phyloP scores from a whole-genome alignment of 2,329 filamentous ascomycete species.

The Rachicladosporium sp. region DNA sequence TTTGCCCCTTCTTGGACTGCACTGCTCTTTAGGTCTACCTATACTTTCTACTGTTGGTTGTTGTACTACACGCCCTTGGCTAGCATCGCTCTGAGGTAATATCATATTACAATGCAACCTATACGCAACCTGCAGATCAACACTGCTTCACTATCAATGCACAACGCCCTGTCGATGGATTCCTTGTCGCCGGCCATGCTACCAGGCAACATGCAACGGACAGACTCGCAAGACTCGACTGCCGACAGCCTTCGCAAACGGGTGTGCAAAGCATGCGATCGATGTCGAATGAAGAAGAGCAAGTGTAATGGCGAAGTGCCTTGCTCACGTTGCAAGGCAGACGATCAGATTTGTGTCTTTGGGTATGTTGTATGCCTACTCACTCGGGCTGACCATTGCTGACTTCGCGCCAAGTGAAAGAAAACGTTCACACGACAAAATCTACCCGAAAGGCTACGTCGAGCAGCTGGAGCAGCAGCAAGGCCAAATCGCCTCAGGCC shows the following conservation, averaged over 20 bases:
- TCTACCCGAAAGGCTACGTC: conserved; percentile 56
- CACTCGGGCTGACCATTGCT: conserved; percentile 1
- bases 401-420: conserved; percentile 30
- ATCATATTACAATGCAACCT: no score
- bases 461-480: conserved; percentile 58
- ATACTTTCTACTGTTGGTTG: no score
- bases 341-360: conserved; percentile 54
- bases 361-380: conserved; percentile 25
- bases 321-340: conserved; percentile 49
- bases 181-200: conserved; percentile 6
- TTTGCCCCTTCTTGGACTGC: no score
- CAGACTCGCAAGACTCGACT: conserved; percentile 15
- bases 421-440: conserved; percentile 55
- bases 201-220: conserved; percentile 14
- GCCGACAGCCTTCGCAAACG: conserved; percentile 37
- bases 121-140: no score
- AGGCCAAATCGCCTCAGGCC: conserved; percentile 46
- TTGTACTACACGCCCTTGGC: no score
- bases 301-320: conserved; percentile 54
- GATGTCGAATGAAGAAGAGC: conserved; percentile 54
- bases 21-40: no score
- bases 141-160: no score
- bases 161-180: no score
- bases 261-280: conserved; percentile 55
- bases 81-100: no score